phyloP scores from a whole-genome alignment of 805 yeast species.

The Kodamaea fukazawae region DNA sequence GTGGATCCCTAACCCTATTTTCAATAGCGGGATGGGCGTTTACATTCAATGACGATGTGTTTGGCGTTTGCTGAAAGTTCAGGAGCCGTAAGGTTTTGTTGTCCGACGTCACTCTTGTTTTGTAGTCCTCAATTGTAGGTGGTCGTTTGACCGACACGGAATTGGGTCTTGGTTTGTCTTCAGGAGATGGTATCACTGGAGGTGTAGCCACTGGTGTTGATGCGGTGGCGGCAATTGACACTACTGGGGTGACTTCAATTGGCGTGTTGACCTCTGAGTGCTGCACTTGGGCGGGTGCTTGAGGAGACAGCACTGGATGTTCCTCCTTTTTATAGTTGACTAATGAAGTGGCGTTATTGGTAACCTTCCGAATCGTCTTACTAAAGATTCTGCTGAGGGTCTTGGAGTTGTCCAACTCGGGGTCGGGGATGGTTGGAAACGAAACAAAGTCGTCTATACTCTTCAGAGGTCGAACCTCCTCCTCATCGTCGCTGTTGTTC shows the following conservation, averaged over 20 bases:
- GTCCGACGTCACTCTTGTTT: slow-evolving; percentile 35
- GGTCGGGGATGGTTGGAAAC: slow-evolving; percentile 44
- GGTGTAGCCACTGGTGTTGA: background rate
- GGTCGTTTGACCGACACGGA: background rate
- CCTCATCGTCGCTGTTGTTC: slow-evolving; percentile 16
- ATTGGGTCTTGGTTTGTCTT: background rate
- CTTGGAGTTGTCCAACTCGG: slow-evolving; percentile 32
- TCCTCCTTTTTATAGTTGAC: slow-evolving; percentile 6
- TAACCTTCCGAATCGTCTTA: slow-evolving; percentile 40
- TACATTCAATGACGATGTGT: slow-evolving; percentile 29
- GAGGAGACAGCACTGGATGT: background rate
- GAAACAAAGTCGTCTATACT: slow-evolving; percentile 33
- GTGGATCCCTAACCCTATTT: background rate
- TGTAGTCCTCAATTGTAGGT: slow-evolving; percentile 5
- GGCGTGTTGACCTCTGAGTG: background rate
- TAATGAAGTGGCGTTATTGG: slow-evolving; percentile 39
- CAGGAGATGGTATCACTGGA: background rate
- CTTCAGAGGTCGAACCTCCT: background rate
- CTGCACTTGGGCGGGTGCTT: slow-evolving; percentile 1
- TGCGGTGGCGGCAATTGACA: background rate
- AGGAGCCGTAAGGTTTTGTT: slow-evolving; percentile 32
- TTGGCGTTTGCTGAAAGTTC: slow-evolving; percentile 17
- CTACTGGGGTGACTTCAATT: background rate
- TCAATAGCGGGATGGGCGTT: slow-evolving; percentile 17
- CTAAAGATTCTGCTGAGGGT: slow-evolving; percentile 35